Percentiles rank a stretch among this genome's conserved stretches.
Conservation (phyloP, 108 stramenopile genomes). For the Mediolabrus comicus region DNA sequence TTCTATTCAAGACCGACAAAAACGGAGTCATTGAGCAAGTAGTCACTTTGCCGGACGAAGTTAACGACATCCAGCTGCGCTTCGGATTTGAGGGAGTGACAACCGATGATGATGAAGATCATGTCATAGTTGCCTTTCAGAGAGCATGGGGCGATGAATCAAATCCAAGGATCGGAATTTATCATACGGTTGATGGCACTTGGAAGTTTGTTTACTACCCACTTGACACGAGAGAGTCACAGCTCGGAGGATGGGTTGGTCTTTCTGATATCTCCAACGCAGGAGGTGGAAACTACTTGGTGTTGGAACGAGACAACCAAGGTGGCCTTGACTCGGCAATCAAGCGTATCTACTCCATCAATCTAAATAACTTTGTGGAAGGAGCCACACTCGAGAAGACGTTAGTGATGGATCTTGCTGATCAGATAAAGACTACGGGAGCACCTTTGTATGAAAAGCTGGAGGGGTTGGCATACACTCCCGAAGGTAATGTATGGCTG, state of each 20-base stretch:
- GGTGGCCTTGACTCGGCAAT: conserved; percentile 67
- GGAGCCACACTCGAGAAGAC: conserved; percentile 47
- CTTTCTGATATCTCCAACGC: conserved; percentile 59
- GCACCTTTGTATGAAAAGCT: conserved; percentile 56
- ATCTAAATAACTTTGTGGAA: conserved; percentile 39
- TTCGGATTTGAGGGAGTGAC: conserved; percentile 80
- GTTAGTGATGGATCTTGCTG: conserved; percentile 46
- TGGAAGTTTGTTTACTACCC: conserved; percentile 66
- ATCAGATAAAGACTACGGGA: conserved; percentile 14
- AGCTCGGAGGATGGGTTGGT: conserved; percentile 77
- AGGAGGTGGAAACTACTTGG: conserved; percentile 48
- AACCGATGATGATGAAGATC: conserved; percentile 23
- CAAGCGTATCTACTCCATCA: conserved; percentile 58
- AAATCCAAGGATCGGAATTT: conserved; percentile 57
- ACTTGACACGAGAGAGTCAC: conserved; percentile 53
- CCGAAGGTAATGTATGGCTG: conserved; percentile 51
- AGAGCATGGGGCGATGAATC: conserved; percentile 44
- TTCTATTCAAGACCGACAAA: conserved; percentile 43
- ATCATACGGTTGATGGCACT: conserved; percentile 18
- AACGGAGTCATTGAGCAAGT: conserved; percentile 48
- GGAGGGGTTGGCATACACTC: conserved; percentile 60
- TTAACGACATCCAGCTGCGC: conserved; percentile 36
- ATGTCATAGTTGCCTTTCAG: conserved; percentile 62
- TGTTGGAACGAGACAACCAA: conserved; percentile 80
- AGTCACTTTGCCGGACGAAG: conserved; percentile 51